Percentiles rank a stretch among this genome's conserved stretches.
Conservation (phyloP, 768 basidiomycete species). For the Daedaleopsis sinensis region DNA sequence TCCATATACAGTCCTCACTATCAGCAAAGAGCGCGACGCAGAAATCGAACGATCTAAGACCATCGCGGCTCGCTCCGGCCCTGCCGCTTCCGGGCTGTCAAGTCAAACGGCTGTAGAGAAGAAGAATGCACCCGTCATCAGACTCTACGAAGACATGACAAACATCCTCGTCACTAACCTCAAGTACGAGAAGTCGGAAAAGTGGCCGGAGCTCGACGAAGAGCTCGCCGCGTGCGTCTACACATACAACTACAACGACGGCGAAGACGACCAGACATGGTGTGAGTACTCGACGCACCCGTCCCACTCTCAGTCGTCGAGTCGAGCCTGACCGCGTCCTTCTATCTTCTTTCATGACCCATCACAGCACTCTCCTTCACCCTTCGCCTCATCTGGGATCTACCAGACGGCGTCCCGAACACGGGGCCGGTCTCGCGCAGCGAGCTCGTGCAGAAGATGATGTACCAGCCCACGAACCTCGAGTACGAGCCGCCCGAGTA, state of each 20-base stretch:
- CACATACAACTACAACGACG: constrained; percentile 39
- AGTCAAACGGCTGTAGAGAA: constrained; percentile 49
- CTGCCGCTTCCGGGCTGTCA: constrained; percentile 37
- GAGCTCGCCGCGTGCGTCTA: constrained; percentile 69
- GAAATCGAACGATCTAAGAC: constrained; percentile 57
- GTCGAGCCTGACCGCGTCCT: not conserved
- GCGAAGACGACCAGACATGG: constrained; percentile 1
- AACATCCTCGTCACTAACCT: constrained; percentile 73
- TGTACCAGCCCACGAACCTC: constrained; percentile 65
- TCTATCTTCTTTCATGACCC: not conserved
- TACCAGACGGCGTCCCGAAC: not conserved
- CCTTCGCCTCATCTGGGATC: constrained; percentile 17
- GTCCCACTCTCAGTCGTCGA: too few relatives aligned
- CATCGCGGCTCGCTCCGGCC: constrained; percentile 45
- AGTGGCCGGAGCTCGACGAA: constrained; percentile 55
- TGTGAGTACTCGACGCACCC: constrained; percentile 6
- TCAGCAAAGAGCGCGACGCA: constrained; percentile 57
- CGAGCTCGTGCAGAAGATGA: constrained; percentile 50
- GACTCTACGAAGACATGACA: constrained; percentile 86
- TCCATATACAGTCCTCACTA: constrained; percentile 46
- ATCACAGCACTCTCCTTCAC: constrained; percentile 62
- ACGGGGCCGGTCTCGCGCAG: constrained; percentile 23
- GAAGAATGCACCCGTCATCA: constrained; percentile 61
- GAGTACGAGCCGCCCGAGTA: constrained; percentile 63
- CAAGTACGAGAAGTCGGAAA: constrained; percentile 47